Percentiles rank a stretch among this genome's conserved stretches.
phyloP scores from a whole-genome alignment of 495 filamentous ascomycete genomes.

The Talaromyces nanjingensis region DNA sequence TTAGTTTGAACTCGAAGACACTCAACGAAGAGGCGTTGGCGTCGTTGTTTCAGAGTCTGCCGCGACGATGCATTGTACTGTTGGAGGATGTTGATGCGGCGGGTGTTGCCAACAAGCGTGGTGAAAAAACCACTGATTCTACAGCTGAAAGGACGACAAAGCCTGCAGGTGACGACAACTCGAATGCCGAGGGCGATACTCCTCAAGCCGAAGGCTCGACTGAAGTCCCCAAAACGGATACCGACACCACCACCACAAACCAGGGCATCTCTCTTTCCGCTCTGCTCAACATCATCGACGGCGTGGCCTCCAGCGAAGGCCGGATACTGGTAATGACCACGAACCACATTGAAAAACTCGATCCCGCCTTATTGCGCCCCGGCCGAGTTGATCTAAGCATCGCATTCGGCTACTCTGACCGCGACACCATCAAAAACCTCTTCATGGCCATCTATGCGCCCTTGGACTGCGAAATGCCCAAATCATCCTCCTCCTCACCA shows the following conservation, averaged over 20 bases:
- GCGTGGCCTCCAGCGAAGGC: conserved; percentile 70
- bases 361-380: conserved; percentile 67
- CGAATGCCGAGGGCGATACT: not conserved
- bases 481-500: not conserved
- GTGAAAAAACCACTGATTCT: not conserved
- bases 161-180: not conserved
- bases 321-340: conserved; percentile 81
- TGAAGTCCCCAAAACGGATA: conserved; percentile 6
- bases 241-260: conserved; percentile 12
- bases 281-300: conserved; percentile 73
- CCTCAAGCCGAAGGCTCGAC: not conserved
- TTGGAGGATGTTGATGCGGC: conserved; percentile 44
- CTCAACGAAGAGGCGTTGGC: conserved; percentile 61
- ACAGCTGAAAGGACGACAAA: not conserved
- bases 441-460: conserved; percentile 67
- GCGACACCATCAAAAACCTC: conserved; percentile 54
- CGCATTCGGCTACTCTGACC: conserved; percentile 58
- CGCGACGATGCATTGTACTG: conserved; percentile 37
- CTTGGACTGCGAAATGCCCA: conserved; percentile 20
- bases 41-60: conserved; percentile 56
- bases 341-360: conserved; percentile 69
- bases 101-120: conserved; percentile 50
- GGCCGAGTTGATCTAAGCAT: conserved; percentile 73
- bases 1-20: conserved; percentile 35
- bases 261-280: conserved; percentile 57